Evolutionary conservation across 176 grass and related monocot species (phyloP).

Genomic region (Triticum aestivum): DNA sequence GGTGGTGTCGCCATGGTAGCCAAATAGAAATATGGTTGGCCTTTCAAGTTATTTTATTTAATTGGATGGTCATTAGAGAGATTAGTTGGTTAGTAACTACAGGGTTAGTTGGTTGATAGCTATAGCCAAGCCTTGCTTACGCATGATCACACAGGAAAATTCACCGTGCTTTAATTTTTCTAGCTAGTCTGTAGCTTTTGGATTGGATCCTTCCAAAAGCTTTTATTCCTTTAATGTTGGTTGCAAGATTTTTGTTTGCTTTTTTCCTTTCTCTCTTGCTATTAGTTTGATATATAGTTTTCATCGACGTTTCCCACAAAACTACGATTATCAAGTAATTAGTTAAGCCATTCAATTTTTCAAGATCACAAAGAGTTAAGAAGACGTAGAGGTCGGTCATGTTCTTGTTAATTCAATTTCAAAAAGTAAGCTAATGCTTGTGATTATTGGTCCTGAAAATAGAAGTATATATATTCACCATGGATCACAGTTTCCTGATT

Average conservation of each 20-base stretch:
- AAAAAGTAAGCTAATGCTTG: too few relatives aligned
- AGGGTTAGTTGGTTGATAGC: slow-evolving; percentile 23
- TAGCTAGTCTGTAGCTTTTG: background rate
- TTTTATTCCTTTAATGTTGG: background rate
- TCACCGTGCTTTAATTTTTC: background rate
- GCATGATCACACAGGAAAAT: background rate
- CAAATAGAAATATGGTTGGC: background rate
- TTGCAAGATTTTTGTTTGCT: background rate
- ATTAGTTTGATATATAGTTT: background rate
- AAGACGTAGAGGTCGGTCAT: too few relatives aligned
- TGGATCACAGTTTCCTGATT: background rate
- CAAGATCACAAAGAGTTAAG: too few relatives aligned
- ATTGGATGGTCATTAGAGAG: background rate
- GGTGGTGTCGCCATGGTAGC: background rate
- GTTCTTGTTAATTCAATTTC: too few relatives aligned
- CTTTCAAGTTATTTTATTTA: slow-evolving; percentile 1
- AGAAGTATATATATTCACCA: background rate
- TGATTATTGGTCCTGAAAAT: too few relatives aligned
- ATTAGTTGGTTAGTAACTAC: slow-evolving; percentile 13
- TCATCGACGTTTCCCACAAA: background rate
- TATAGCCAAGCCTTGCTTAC: slow-evolving; percentile 33
- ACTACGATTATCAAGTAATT: background rate
- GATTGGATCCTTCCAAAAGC: background rate
- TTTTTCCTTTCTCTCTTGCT: background rate
- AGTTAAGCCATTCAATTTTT: background rate